phyloP scores from a whole-genome alignment of 345 rosid genomes.

The Tarenaya hassleriana region DNA sequence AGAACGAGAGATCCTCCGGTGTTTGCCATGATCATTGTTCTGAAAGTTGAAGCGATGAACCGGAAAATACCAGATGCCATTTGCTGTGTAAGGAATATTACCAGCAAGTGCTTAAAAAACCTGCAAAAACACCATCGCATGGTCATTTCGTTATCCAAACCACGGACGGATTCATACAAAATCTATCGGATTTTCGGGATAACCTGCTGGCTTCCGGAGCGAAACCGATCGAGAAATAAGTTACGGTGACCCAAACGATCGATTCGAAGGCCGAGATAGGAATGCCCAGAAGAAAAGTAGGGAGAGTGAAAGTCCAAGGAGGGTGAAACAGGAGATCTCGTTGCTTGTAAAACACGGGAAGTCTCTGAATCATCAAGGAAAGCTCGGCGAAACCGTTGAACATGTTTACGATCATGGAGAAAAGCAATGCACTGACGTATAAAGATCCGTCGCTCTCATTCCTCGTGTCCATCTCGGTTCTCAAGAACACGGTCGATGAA shows the following conservation, averaged over 20 bases:
- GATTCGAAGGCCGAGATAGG: constrained; percentile 74
- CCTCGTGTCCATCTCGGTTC: constrained; percentile 49
- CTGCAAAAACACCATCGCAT: constrained; percentile 32
- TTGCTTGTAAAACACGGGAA: constrained; percentile 90
- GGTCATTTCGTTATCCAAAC: background rate
- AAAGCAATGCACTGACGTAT: constrained; percentile 46
- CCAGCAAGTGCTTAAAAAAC: constrained; percentile 71
- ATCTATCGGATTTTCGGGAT: constrained; percentile 1
- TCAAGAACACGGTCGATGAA: constrained; percentile 53
- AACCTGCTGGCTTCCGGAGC: constrained; percentile 78
- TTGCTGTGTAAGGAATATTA: constrained; percentile 69
- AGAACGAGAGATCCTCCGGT: constrained; percentile 71
- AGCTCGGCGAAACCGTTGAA: constrained; percentile 90
- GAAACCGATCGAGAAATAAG: constrained; percentile 61
- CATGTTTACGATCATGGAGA: constrained; percentile 56
- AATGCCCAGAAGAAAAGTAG: constrained; percentile 52
- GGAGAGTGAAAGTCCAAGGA: constrained; percentile 73
- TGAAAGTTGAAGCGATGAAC: constrained; percentile 59
- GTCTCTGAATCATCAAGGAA: constrained; percentile 54
- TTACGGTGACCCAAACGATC: constrained; percentile 52
- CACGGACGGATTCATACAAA: background rate
- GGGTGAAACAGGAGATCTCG: constrained; percentile 83
- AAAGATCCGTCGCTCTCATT: constrained; percentile 42
- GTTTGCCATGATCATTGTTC: constrained; percentile 74
- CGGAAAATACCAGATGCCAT: constrained; percentile 75